Percentiles rank a stretch among this genome's conserved stretches.
phyloP scores from a whole-genome alignment of 352 stramenopile genomes.

The Phytopythium litorale region DNA sequence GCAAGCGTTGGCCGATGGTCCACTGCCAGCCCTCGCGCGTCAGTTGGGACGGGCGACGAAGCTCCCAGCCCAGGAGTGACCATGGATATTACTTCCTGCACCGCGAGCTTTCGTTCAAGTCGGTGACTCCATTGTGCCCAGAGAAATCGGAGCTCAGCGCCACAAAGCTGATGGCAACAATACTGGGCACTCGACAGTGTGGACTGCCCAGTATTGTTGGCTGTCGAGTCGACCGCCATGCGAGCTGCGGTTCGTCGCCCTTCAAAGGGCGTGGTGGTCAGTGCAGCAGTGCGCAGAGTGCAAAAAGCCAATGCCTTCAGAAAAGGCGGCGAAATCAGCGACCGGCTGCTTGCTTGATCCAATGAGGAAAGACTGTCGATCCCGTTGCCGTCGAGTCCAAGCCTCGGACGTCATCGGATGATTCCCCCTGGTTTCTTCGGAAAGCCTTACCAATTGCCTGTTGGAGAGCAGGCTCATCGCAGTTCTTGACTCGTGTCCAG shows the following conservation, averaged over 20 bases:
- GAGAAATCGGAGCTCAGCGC: neutral
- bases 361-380: neutral
- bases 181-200: neutral
- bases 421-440: neutral
- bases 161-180: neutral
- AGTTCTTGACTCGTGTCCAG: neutral
- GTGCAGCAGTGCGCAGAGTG: neutral
- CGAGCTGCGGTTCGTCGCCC: no score
- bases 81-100: neutral
- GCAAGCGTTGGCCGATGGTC: neutral
- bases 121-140: neutral
- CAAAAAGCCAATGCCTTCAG: neutral
- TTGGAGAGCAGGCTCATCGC: neutral
- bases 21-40: neutral
- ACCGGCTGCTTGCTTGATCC: neutral
- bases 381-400: neutral
- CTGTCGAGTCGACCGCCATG: no score
- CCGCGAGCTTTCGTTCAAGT: no score
- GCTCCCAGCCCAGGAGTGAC: neutral
- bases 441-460: neutral
- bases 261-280: neutral
- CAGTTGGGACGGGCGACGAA: neutral
- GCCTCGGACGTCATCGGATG: neutral
- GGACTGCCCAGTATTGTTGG: neutral
- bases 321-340: neutral